phyloP scores from a whole-genome alignment of 139 green algal genomes.

The Limnomonas spitsbergensis region DNA sequence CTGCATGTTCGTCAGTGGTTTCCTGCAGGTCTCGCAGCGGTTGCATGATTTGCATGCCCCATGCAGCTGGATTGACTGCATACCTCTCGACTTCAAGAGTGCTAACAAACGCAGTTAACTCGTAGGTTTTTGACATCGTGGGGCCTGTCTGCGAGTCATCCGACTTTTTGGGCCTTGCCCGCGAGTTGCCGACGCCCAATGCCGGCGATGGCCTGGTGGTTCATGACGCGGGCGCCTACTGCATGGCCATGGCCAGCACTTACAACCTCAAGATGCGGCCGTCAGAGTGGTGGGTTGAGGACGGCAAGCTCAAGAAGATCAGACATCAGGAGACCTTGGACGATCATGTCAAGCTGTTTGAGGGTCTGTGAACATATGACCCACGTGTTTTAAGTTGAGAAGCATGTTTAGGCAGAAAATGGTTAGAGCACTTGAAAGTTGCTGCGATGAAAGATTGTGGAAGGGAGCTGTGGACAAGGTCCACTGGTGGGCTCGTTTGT shows the following conservation, averaged over 20 bases:
- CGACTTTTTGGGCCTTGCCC: conserved; percentile 96
- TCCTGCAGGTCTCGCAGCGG: no score
- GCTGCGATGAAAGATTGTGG: neutral
- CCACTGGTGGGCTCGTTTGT: neutral
- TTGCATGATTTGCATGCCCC: conserved; percentile 3
- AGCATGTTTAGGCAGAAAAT: neutral
- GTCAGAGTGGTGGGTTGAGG: conserved; percentile 89
- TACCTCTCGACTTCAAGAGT: no score
- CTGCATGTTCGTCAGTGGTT: no score
- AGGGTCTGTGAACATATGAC: conserved; percentile 47
- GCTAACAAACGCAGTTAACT: no score
- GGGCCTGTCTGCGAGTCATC: conserved; percentile 93
- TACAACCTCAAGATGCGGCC: conserved; percentile 97
- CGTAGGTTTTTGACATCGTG: conserved; percentile 91
- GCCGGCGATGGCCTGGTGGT: conserved; percentile 14
- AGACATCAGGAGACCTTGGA: conserved; percentile 79
- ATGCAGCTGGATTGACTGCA: no score
- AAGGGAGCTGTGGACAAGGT: neutral
- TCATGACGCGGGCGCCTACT: conserved; percentile 22
- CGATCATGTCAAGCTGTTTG: conserved; percentile 83
- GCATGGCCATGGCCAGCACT: conserved; percentile 83
- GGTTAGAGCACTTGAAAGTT: neutral
- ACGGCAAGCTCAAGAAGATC: conserved; percentile 75
- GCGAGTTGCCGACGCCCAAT: conserved; percentile 56
- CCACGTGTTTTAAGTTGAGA: neutral